Evolutionary conservation across 2,329 filamentous ascomycete species (phyloP), one percentile per base, ranked within the genome.

Genomic region (Xenoacremonium recifei): DNA sequence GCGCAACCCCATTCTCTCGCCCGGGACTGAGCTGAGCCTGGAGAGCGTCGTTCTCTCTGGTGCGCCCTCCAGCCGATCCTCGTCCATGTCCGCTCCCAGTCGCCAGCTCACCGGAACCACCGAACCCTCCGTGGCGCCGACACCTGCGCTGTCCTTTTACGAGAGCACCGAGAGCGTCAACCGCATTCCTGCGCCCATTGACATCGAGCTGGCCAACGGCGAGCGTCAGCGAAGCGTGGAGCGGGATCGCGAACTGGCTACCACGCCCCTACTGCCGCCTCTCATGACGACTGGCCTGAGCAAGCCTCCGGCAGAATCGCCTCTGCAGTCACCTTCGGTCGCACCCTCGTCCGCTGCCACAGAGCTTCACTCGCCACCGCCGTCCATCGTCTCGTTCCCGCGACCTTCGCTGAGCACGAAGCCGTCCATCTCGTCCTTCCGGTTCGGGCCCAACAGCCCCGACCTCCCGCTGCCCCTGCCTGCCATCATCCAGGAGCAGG

Each of bases 181-280:
- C 4, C 23, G 23, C 7, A 48, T 65, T 4, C 64, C 53, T 12
- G 66, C 76, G 74, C 27, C 81, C 75, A 46, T 58, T n/a, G 60
- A 64, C 6, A 51, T 61, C 19, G 54, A 59, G 35, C 51, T 49
- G 35, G 40, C 48, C n/a, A 44, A 55, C 27, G 41, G 45, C 47
- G 70, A 58, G 44, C 70, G 65, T 42, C 70, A 64, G 52, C 70
- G 54, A 59, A 80, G 54, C 64, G 78, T 67, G 65, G 81, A 69
- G 68, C 82, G 68, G 62, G 82, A 68, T 69, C 75, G 78, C 36
- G 67, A 69, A 32, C 60, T 87, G 53, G 85, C 88, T 0, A 85
- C 85, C 4, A 96, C 91, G 3, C 92, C 91, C 29, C 75, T 96
- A 6, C 75, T 96, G 3, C 91, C 91, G 6, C 91, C 91, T 1